These are phyloP conservation scores for Lactarius sp. DNA, from an alignment of 768 basidiomycete species.

Conservation along the genomic window DNA sequence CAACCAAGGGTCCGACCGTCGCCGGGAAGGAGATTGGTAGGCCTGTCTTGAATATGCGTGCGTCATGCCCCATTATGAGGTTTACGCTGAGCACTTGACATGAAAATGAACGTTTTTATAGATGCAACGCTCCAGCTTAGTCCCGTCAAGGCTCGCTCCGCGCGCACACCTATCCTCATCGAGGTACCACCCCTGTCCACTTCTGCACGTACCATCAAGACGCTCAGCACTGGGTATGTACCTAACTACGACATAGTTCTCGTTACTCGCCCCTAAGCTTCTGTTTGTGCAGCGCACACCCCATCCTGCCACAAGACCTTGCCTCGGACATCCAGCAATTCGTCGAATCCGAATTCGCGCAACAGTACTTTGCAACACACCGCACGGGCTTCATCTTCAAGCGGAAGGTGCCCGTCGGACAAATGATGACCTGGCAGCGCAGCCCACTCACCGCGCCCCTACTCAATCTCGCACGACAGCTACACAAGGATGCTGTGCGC, in stretches of 20 bases:
- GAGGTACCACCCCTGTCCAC: constrained; percentile 27
- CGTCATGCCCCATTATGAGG: constrained; percentile 26
- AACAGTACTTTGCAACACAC: constrained; percentile 85
- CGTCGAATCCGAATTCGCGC: constrained; percentile 79
- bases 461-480: constrained; percentile 57
- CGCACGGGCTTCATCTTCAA: constrained; percentile 85
- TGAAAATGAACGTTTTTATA: constrained; percentile 19
- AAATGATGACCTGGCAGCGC: constrained; percentile 91
- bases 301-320: constrained; percentile 73
- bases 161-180: constrained; percentile 60
- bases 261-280: not conserved
- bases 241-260: not conserved
- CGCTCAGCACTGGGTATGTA: constrained; percentile 63
- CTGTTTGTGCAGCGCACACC: constrained; percentile 53
- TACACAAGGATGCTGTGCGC: constrained; percentile 75
- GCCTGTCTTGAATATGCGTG: constrained; percentile 69
- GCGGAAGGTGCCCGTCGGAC: constrained; percentile 72
- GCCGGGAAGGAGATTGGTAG: constrained; percentile 59
- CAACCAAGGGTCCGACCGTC: constrained; percentile 24
- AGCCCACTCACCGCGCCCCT: constrained; percentile 67
- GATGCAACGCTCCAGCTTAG: constrained; percentile 72
- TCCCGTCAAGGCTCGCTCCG: constrained; percentile 62
- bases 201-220: constrained; percentile 32
- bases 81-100: not conserved
- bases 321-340: constrained; percentile 85